Base-by-base conservation (phyloP, 192 early-diverging fungal genomes). In the Podila epigama region DNA sequence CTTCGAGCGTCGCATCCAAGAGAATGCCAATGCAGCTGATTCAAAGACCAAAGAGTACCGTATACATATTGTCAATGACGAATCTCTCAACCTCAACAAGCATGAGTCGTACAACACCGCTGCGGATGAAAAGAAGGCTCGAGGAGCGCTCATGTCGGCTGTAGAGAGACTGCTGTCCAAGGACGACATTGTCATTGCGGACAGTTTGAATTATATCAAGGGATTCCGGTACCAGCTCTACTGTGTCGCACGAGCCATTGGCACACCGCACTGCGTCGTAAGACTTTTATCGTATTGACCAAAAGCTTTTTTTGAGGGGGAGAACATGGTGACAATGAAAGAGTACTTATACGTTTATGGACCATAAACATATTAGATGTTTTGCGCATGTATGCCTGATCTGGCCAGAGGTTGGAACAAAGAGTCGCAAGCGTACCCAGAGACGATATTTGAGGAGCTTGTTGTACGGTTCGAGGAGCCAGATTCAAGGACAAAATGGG, bases 171-270 rank as follows among this genome's bases (percentile, higher is more conserved):
- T 89, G 2, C 77, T 98, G 34, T 88, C 91, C 28, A 90, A 89
- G 51, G 92, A 97, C n/a, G 83, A 85, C 56, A 86, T 99, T 51
- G 90, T 98, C 13, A 96, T 99, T 51, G 94, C 88, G 8, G 98
- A 99, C 68, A 85, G 86, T n/a, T 75, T 97, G 69, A 99, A 99
- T 80, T 98, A 98, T 82, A 98, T 99, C 79, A 99, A 99, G 84
- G 97, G 98, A 6, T 95, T 95, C 70, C 86, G 98, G 64, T 99
- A 98, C 83, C 96, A 98, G 80, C 86, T 98, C 25, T 96, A 95
- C 81, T 96, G 95, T 70, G 83, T 96, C 16, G 90, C 94, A 1
- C 88, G 94, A 25, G 92, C 91, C 41, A 84, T 95, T 33, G 87
- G 91, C 51, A 97, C 96, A 0, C 92, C 97, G 7, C 91, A 93